phyloP scores from a whole-genome alignment of 768 basidiomycete genomes.

The Lentinula guzmanii region DNA sequence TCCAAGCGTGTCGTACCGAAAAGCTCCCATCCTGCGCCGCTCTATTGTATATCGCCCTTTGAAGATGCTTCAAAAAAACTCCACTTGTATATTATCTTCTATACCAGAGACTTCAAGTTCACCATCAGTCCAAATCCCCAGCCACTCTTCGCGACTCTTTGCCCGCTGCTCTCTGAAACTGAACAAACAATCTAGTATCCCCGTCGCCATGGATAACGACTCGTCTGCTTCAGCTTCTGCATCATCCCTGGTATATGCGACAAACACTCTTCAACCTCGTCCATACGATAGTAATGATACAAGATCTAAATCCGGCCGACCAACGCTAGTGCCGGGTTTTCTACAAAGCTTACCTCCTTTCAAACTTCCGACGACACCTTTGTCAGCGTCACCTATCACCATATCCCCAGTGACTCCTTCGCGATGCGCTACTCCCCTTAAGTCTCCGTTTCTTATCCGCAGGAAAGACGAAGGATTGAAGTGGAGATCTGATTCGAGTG shows the following conservation, averaged over 20 bases:
- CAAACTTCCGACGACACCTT: neutral
- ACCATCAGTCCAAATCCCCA: neutral
- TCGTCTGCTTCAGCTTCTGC: neutral
- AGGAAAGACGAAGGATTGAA: neutral
- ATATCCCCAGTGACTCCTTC: neutral
- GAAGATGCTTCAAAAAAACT: neutral
- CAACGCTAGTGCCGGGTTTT: neutral
- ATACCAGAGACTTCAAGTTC: neutral
- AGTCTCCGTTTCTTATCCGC: neutral
- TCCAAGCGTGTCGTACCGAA: neutral
- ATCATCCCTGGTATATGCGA: neutral
- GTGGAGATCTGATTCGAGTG: neutral
- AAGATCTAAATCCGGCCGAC: neutral
- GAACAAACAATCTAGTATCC: neutral
- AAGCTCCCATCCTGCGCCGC: neutral
- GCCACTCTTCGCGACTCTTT: neutral
- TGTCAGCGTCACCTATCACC: neutral
- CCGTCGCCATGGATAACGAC: neutral
- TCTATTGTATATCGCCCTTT: neutral
- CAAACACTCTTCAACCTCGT: neutral
- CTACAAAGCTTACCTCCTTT: neutral
- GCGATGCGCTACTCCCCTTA: neutral
- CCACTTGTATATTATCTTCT: neutral
- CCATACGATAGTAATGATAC: neutral
- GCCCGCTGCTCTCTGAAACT: neutral